phyloP scores from a whole-genome alignment of 495 filamentous ascomycete genomes.

The Hypoxylon crocopeplum region DNA sequence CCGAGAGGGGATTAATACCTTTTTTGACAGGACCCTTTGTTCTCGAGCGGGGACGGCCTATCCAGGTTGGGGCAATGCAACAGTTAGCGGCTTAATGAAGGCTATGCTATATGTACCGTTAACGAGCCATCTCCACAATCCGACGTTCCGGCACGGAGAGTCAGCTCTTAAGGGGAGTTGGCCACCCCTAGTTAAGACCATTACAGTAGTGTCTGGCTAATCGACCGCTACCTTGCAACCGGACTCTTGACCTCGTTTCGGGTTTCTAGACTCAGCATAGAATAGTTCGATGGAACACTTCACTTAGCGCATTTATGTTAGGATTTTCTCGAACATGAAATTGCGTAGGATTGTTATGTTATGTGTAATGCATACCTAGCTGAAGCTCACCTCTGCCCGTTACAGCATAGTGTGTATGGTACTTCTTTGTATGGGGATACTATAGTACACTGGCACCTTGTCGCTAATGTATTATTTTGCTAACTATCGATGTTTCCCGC shows the following conservation, averaged over 20 bases:
- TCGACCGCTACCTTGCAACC: conserved; percentile 3
- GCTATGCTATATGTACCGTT: conserved; percentile 2
- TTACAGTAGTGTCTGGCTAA: conserved; percentile 8
- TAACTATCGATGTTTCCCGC: conserved; percentile 13
- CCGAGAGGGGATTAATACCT: neutral
- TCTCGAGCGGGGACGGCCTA: neutral
- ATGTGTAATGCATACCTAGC: conserved; percentile 3
- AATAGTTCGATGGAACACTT: conserved; percentile 7
- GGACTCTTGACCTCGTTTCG: conserved; percentile 9
- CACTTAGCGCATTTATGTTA: neutral
- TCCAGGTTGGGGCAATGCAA: too few relatives aligned
- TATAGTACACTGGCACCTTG: conserved; percentile 6
- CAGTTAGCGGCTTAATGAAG: too few relatives aligned
- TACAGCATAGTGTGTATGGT: conserved; percentile 1
- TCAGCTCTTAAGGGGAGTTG: conserved; percentile 10
- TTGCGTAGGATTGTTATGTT: conserved; percentile 14
- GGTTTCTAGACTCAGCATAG: conserved; percentile 4
- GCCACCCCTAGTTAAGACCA: conserved; percentile 13
- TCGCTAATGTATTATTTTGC: neutral
- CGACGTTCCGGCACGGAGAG: conserved; percentile 19
- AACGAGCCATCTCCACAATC: conserved; percentile 17
- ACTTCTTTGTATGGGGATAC: too few relatives aligned
- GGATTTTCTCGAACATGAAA: conserved; percentile 14
- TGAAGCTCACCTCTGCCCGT: conserved; percentile 4
- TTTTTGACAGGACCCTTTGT: neutral